Base-by-base conservation (phyloP, 768 basidiomycete genomes). In the Clavaria fumosa region DNA sequence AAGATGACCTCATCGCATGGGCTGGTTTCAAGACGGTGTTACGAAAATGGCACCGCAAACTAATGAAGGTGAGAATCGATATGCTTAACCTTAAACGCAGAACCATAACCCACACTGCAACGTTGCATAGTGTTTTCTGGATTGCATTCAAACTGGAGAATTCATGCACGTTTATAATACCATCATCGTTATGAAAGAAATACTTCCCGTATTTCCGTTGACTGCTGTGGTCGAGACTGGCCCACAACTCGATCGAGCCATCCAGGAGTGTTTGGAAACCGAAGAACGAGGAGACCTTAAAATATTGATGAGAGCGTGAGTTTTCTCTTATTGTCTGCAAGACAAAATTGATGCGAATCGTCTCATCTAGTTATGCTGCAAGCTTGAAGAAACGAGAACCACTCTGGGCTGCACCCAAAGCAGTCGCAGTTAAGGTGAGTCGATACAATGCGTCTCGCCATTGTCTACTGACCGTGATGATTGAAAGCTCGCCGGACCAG, bases 141-240 rank as follows among this genome's bases (percentile, higher is more conserved):
- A 75, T 22, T 89, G 82, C 51, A 78, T 96, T 43, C 70, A 78
- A 49, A 80, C 89, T 2, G 73, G 72, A 35, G 91, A 91, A 50
- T 97, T 91, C 54, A 93, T 96, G 83, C 89, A 89, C 49, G 84
- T 96, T 38, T 91, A 93, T 57, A 99, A 99, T 52, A 71, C 86
- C n/a, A 83, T 97, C 56, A 73, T 91, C 26, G 78, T 99, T 20
- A 65, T 95, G 45, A 86, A 90, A 50, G 86, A 95, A 54, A 73
- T 96, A 15, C 67, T 90, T 21, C 78, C 84, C 1, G 79, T 85
- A 35, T 95, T 95, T 59, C 93, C 93, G 19, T 51, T 82, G 7
- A 69, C 74, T 12, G 58, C 71, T 7, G 70, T 78, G 26, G 59
- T 59, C 31, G 69, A 65, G 38, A 61, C 64, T 19, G 83, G 78